Percentiles rank a stretch among this genome's conserved stretches.
Conservation (phyloP, 2,329 filamentous ascomycete genomes). For the Colletotrichum sp. region DNA sequence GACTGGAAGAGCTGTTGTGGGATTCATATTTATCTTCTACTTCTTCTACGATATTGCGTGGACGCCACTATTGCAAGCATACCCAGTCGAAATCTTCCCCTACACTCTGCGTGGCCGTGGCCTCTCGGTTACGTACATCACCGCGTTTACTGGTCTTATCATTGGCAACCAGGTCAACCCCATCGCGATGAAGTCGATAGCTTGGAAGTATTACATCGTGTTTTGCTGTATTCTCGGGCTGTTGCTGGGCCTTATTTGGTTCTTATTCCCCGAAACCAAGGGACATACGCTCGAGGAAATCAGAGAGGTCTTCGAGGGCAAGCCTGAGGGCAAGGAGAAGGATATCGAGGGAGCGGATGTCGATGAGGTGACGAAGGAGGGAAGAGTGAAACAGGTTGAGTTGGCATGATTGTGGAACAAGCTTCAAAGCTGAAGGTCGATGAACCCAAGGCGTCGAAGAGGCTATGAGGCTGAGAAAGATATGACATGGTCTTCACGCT, state of each 20-base stretch:
- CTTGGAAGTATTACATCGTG: slow-evolving; percentile 26
- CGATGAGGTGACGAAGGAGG: neutral
- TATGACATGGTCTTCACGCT: neutral
- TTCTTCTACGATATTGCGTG: slow-evolving; percentile 20
- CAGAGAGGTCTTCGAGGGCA: slow-evolving; percentile 17
- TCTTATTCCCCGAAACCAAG: slow-evolving; percentile 34
- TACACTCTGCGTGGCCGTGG: slow-evolving; percentile 23
- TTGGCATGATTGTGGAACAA: neutral
- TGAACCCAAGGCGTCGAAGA: neutral
- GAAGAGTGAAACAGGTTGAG: neutral
- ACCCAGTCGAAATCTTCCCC: slow-evolving; percentile 23
- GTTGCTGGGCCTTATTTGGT: slow-evolving; percentile 25
- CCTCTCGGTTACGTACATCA: slow-evolving; percentile 14
- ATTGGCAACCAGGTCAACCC: slow-evolving; percentile 46
- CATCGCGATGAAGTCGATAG: slow-evolving; percentile 38
- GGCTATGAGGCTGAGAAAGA: neutral
- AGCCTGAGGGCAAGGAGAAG: neutral
- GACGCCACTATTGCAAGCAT: slow-evolving; percentile 19
- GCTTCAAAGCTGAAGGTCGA: neutral
- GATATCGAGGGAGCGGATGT: neutral
- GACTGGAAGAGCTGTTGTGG: slow-evolving; percentile 24
- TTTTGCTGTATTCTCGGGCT: slow-evolving; percentile 23
- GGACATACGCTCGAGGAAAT: slow-evolving; percentile 25
- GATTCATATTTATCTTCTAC: slow-evolving; percentile 21
- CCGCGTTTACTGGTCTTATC: slow-evolving; percentile 30